Base-by-base conservation (phyloP, 225 moss, liverwort and hornwort genomes). In the Straminergon stramineum region DNA sequence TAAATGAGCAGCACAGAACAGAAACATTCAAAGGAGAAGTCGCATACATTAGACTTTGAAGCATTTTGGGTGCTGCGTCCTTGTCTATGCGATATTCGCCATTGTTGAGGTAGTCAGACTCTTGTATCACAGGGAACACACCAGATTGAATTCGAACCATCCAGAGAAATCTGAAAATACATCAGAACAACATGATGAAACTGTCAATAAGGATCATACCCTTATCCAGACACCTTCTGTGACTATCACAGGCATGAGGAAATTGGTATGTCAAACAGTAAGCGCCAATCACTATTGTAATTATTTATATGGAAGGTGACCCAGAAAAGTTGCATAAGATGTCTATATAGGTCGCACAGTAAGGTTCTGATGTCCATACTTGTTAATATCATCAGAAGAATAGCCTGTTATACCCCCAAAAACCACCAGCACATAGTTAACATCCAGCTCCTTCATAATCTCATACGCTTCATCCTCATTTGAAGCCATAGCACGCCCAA, bases 141-240 rank as follows among this genome's bases (percentile, higher is more conserved):
- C 99, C 99, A 84, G 96, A 97, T 91, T 97, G 97, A 89, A 99
- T 99, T 68, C 97, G 99, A 86, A 99, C 97, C 99, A 99, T 99
- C 99, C 99, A 99, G 83, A 99, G 94, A 91, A 99, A 99, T 88
- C 99, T 99, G 96, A 88, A 89, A 68, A 75, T 26, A 82, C 48
- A 87, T 66, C 48, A 15, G 81, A 75, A 82, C 69, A 78, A 82
- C 53, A n/a, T n/a, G n/a, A 62, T 31, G 56, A 39, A 85, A 35
- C 30, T 78, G 86, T 63, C 51, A 76, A 28, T 81, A 37, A 81
- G 56, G 43, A 73, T 83, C 64, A 68, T 66, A 75, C 65, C 64
- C 82, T 56, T 55, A 74, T 68, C 80, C 52, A n/a, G 69, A 81
- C 48, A 83, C 67, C 62, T 56, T 64, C 83, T n/a, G 65, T 76